Evolutionary conservation across 2,329 filamentous ascomycete species (phyloP).

Genomic region (Harringtonia aguacate): DNA sequence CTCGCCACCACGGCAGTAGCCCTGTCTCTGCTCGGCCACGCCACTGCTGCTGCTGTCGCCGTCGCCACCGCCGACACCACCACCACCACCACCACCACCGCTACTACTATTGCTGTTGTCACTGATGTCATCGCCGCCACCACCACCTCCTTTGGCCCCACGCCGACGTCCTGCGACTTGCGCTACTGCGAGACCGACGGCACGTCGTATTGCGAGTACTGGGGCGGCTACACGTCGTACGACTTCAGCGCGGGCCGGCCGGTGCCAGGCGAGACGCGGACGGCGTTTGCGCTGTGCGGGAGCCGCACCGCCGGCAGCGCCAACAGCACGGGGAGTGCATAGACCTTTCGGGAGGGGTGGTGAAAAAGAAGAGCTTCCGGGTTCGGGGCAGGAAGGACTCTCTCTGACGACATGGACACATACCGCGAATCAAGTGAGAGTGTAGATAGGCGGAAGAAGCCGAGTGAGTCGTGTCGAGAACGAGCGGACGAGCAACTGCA

Average conservation of each 20-base stretch:
- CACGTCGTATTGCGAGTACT: constrained; percentile 13
- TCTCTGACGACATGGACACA: no score
- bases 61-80: not conserved
- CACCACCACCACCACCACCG: not conserved
- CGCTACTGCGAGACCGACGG: constrained; percentile 9
- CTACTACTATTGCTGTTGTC: not conserved
- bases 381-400: no score
- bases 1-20: not conserved
- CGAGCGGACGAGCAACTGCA: not conserved
- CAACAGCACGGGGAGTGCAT: not conserved
- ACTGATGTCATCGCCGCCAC: not conserved
- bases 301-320: not conserved
- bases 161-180: constrained; percentile 7
- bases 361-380: no score
- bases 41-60: not conserved
- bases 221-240: constrained; percentile 12
- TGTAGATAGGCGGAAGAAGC: no score
- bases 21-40: not conserved
- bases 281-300: constrained; percentile 7
- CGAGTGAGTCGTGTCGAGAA: no score
- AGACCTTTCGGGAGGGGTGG: no score
- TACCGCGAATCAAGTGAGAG: no score
- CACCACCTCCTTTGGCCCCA: not conserved
- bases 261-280: constrained; percentile 11
- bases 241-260: constrained; percentile 8